Percentiles rank a stretch among this genome's conserved stretches.
Evolutionary conservation across 495 filamentous ascomycete genomes (phyloP).

Genomic region (Lasiosphaeria hispida): DNA sequence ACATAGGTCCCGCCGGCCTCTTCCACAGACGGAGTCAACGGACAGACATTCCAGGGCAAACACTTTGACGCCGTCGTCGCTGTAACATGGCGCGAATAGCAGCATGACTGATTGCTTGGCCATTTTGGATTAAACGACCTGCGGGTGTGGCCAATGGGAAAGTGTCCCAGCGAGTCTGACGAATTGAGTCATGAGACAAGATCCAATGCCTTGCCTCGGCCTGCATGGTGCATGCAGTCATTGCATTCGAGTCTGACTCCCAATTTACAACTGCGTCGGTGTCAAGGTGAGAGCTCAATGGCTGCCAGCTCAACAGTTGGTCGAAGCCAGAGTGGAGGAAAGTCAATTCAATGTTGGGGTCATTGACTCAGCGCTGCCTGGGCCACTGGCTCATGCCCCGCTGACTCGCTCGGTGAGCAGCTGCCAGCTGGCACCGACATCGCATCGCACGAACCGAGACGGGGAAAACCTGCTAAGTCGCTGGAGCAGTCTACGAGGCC

Average conservation of each 20-base stretch:
- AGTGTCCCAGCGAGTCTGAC: not conserved
- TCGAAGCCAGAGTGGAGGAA: too few relatives aligned
- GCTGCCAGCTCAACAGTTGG: too few relatives aligned
- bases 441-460: not conserved
- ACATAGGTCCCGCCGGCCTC: too few relatives aligned
- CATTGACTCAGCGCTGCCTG: not conserved
- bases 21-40: too few relatives aligned
- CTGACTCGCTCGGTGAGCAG: constrained; percentile 1
- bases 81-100: too few relatives aligned
- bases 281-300: not conserved
- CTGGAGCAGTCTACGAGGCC: not conserved
- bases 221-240: constrained; percentile 20
- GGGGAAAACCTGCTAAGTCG: not conserved
- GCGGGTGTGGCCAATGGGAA: constrained; percentile 5
- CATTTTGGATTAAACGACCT: not conserved
- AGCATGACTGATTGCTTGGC: too few relatives aligned
- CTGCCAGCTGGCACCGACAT: not conserved
- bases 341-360: too few relatives aligned
- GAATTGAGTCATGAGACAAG: constrained; percentile 20
- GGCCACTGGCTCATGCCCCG: not conserved
- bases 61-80: too few relatives aligned
- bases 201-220: constrained; percentile 13
- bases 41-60: too few relatives aligned
- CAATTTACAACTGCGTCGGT: not conserved
- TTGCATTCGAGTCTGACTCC: constrained; percentile 17